A percentile compares a stretch with the other conserved stretches of the same genome.
These are phyloP conservation scores for Symbiodinium natans DNA, from an alignment of 73 alveolate genomes.

Conservation along the genomic window DNA sequence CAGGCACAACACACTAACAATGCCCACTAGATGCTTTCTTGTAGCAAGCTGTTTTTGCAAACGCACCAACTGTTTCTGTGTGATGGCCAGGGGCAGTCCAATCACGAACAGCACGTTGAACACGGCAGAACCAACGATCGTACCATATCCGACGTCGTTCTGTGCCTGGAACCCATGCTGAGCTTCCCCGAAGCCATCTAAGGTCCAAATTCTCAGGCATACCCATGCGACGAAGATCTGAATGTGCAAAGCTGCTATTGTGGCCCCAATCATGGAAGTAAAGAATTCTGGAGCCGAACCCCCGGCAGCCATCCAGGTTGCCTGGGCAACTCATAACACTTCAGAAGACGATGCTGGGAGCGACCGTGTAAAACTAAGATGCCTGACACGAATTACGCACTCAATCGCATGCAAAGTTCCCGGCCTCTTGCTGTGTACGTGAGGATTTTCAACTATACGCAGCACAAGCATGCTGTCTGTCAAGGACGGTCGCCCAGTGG, in stretches of 20 bases:
- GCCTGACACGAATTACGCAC: no score
- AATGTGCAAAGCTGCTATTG: conserved; percentile 56
- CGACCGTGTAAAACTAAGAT: no score
- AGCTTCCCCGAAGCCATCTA: no score
- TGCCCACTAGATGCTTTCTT: background rate
- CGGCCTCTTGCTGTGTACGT: background rate
- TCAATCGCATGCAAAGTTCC: background rate
- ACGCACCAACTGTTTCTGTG: background rate
- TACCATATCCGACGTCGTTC: conserved; percentile 80
- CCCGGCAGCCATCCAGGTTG: conserved; percentile 94
- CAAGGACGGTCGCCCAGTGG: no score
- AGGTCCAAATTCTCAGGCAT: no score
- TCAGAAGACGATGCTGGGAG: no score
- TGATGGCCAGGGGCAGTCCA: conserved; percentile 22
- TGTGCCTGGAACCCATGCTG: conserved; percentile 67
- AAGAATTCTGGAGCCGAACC: conserved; percentile 93
- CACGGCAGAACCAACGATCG: conserved; percentile 91
- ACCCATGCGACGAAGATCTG: no score
- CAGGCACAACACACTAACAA: background rate
- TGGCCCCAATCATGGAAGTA: conserved; percentile 81
- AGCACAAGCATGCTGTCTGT: background rate
- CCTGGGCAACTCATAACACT: no score
- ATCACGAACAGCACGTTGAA: conserved; percentile 91
- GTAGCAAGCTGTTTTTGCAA: background rate
- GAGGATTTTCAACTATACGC: background rate